phyloP scores from a whole-genome alignment of 2,329 filamentous ascomycete species.

The Cadophora sp. region DNA sequence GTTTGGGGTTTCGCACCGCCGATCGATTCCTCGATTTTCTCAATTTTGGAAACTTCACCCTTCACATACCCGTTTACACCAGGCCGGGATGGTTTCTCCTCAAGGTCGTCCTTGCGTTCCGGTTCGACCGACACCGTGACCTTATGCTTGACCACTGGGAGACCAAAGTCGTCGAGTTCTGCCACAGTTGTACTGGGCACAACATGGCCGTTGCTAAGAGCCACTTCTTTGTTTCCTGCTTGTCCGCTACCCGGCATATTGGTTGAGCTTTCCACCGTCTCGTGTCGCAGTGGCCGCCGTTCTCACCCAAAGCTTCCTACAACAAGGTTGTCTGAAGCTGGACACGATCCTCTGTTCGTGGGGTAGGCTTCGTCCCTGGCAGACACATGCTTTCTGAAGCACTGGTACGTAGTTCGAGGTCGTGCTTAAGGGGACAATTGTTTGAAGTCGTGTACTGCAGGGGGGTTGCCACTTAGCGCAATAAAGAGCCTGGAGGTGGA shows the following conservation, averaged over 20 bases:
- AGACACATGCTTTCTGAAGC: constrained; percentile 32
- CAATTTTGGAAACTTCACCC: constrained; percentile 11
- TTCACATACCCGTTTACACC: constrained; percentile 27
- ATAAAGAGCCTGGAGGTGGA: constrained; percentile 3
- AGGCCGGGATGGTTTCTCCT: constrained; percentile 12
- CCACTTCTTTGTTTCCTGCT: constrained; percentile 33
- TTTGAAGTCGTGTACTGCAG: constrained; percentile 14
- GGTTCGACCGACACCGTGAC: constrained; percentile 40
- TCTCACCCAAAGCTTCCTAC: constrained; percentile 24
- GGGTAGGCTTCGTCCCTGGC: constrained; percentile 24
- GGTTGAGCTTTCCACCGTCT: constrained; percentile 34
- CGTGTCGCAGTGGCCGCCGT: constrained; percentile 11
- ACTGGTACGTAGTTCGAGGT: constrained; percentile 20
- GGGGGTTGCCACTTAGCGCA: background rate
- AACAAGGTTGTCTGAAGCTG: constrained; percentile 11
- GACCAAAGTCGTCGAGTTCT: constrained; percentile 74
- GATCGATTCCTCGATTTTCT: constrained; percentile 16
- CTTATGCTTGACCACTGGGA: constrained; percentile 63
- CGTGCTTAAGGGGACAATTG: constrained; percentile 12
- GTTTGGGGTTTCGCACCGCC: constrained; percentile 28
- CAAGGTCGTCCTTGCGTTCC: constrained; percentile 29
- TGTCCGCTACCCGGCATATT: constrained; percentile 43
- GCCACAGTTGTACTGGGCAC: constrained; percentile 25
- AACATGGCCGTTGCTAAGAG: constrained; percentile 31
- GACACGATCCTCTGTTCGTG: constrained; percentile 9